Evolutionary conservation across 805 yeast genomes (phyloP).

Genomic region (Metschnikowia arizonensis): DNA sequence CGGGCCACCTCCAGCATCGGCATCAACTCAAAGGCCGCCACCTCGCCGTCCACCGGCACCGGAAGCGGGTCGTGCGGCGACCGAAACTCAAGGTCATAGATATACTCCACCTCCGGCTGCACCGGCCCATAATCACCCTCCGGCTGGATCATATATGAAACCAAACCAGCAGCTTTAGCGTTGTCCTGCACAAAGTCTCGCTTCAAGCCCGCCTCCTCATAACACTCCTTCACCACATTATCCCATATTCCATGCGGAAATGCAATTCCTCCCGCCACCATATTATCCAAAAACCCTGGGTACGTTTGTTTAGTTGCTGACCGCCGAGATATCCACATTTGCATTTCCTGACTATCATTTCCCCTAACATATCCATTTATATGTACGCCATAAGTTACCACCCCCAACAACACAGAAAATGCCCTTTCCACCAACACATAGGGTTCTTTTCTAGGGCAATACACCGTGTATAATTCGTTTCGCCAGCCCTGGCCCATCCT

Average conservation of each 20-base stretch:
- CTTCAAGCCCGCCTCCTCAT: slow-evolving; percentile 84
- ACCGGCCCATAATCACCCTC: slow-evolving; percentile 46
- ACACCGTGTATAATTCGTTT: slow-evolving; percentile 73
- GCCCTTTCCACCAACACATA: slow-evolving; percentile 79
- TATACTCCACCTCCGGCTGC: slow-evolving; percentile 85
- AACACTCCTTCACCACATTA: slow-evolving; percentile 79
- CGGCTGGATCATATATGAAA: slow-evolving; percentile 56
- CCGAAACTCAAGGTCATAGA: slow-evolving; percentile 65
- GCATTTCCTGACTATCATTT: slow-evolving; percentile 38
- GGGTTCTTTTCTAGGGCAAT: slow-evolving; percentile 48
- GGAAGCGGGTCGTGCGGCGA: slow-evolving; percentile 44
- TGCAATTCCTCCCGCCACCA: slow-evolving; percentile 94
- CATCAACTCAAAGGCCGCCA: slow-evolving; percentile 66
- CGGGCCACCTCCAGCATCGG: slow-evolving; percentile 50
- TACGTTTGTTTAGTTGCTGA: slow-evolving; percentile 76
- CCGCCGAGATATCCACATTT: slow-evolving; percentile 83
- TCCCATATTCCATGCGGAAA: slow-evolving; percentile 71
- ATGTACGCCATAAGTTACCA: slow-evolving; percentile 87
- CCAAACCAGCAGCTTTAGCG: slow-evolving; percentile 54
- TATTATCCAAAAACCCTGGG: slow-evolving; percentile 89
- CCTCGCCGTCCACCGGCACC: slow-evolving; percentile 49
- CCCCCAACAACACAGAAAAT: slow-evolving; percentile 74
- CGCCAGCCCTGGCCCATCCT: slow-evolving; percentile 69
- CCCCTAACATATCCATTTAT: slow-evolving; percentile 71
- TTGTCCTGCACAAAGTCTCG: slow-evolving; percentile 45